These are phyloP conservation scores for Neurospora sp. DNA, from an alignment of 495 filamentous ascomycete genomes.

Conservation along the genomic window DNA sequence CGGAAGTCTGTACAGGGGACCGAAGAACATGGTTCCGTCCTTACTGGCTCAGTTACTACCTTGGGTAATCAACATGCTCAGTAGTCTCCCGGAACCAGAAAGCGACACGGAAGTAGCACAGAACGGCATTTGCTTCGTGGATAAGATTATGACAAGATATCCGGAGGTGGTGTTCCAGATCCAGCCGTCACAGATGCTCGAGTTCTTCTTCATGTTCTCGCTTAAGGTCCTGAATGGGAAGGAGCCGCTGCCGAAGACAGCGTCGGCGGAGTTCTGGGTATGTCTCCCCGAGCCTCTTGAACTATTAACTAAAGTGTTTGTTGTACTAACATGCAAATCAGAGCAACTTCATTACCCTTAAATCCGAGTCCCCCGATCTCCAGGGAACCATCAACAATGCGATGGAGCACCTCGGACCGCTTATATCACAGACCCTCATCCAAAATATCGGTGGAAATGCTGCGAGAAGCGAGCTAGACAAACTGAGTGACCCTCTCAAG, in stretches of 20 bases:
- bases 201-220: conserved; percentile 66
- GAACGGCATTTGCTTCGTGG: conserved; percentile 61
- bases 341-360: conserved; percentile 37
- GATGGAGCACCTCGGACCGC: conserved; percentile 48
- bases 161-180: conserved; percentile 43
- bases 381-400: conserved; percentile 40
- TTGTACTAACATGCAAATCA: conserved; percentile 17
- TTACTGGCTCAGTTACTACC: conserved; percentile 47
- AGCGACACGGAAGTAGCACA: conserved; percentile 74
- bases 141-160: conserved; percentile 56
- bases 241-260: conserved; percentile 71
- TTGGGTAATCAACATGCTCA: conserved; percentile 56
- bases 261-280: conserved; percentile 76
- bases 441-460: conserved; percentile 65
- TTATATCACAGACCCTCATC: conserved; percentile 48
- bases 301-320: too few relatives aligned
- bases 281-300: conserved; percentile 6
- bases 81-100: conserved; percentile 50
- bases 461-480: conserved; percentile 66
- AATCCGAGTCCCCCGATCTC: conserved; percentile 27
- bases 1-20: conserved; percentile 47
- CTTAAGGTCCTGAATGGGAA: conserved; percentile 59
- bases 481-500: conserved; percentile 65
- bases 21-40: conserved; percentile 23
- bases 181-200: conserved; percentile 40